These are phyloP conservation scores for Wallacemonas sp. DNA, from an alignment of 208 protist species.

Conservation along the genomic window DNA sequence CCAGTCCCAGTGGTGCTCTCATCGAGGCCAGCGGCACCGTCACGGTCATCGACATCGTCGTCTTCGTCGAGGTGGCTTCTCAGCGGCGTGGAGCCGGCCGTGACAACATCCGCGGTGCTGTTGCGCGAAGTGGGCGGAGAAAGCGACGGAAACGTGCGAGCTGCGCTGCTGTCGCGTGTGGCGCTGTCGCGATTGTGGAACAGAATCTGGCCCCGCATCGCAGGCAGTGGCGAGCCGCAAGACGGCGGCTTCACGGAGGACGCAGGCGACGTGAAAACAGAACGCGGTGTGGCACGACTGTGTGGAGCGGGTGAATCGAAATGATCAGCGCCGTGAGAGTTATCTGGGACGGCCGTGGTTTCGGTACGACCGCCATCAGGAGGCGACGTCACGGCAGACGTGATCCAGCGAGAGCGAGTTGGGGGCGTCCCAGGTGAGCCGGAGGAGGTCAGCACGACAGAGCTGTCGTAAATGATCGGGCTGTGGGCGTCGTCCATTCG, in stretches of 20 bases:
- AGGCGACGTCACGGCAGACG: no score
- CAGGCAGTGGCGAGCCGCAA: neutral
- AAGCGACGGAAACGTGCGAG: neutral
- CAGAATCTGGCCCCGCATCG: conserved; percentile 1
- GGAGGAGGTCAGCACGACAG: neutral
- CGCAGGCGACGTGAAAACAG: neutral
- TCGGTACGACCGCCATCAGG: neutral
- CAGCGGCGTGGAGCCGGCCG: neutral
- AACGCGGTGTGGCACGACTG: no score
- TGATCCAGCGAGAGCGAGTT: no score
- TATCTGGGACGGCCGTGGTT: no score
- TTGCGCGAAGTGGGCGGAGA: conserved; percentile 4
- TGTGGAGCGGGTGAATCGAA: no score
- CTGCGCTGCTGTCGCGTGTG: neutral
- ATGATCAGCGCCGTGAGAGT: no score
- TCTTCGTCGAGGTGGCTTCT: no score
- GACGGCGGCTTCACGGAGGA: conserved; percentile 1
- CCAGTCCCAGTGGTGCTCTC: no score
- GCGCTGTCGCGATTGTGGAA: neutral
- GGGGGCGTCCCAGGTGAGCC: neutral
- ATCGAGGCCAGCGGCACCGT: no score
- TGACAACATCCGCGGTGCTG: conserved; percentile 11
- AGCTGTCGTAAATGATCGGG: conserved; percentile 7
- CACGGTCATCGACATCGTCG: conserved; percentile 1
- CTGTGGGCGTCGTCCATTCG: neutral